Percentiles rank a stretch among this genome's conserved stretches.
Evolutionary conservation across 352 stramenopile species (phyloP).

Genomic region (Pythium apleroticum): DNA sequence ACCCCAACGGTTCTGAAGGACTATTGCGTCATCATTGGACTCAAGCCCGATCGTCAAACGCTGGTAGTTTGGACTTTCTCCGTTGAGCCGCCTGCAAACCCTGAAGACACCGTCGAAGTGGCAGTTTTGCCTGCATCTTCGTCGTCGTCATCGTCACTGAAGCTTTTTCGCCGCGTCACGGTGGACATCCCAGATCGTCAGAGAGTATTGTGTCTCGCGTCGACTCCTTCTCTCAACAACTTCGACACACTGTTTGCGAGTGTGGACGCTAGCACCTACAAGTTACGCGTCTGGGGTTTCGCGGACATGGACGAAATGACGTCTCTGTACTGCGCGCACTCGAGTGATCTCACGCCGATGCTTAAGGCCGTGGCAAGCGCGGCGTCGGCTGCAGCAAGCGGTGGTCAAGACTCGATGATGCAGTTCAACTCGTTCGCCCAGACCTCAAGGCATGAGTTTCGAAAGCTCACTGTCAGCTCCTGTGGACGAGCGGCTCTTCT

Average conservation of each 20-base stretch:
- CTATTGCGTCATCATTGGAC: constrained; percentile 56
- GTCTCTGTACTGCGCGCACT: constrained; percentile 40
- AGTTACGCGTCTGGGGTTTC: constrained; percentile 59
- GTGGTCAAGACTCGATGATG: constrained; percentile 31
- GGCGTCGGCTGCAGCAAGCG: constrained; percentile 22
- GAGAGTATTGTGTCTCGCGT: constrained; percentile 36
- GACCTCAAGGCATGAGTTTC: constrained; percentile 41
- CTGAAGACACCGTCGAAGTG: constrained; percentile 7
- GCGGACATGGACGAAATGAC: constrained; percentile 52
- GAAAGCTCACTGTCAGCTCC: constrained; percentile 48
- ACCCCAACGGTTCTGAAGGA: constrained; percentile 36
- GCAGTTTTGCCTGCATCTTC: constrained; percentile 9
- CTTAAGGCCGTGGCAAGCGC: constrained; percentile 36
- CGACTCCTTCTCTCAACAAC: constrained; percentile 42
- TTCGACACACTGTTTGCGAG: constrained; percentile 52
- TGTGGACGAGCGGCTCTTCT: constrained; percentile 61
- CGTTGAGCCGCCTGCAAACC: constrained; percentile 25
- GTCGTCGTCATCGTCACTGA: constrained; percentile 14
- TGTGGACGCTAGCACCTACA: constrained; percentile 36
- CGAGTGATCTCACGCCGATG: constrained; percentile 32
- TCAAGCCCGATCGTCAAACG: constrained; percentile 36
- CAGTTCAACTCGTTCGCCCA: constrained; percentile 35
- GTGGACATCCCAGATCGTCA: constrained; percentile 34
- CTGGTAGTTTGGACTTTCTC: constrained; percentile 67
- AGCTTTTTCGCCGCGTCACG: constrained; percentile 48